phyloP scores from a whole-genome alignment of 805 yeast genomes.

The Teunomyces aglyptinius region DNA sequence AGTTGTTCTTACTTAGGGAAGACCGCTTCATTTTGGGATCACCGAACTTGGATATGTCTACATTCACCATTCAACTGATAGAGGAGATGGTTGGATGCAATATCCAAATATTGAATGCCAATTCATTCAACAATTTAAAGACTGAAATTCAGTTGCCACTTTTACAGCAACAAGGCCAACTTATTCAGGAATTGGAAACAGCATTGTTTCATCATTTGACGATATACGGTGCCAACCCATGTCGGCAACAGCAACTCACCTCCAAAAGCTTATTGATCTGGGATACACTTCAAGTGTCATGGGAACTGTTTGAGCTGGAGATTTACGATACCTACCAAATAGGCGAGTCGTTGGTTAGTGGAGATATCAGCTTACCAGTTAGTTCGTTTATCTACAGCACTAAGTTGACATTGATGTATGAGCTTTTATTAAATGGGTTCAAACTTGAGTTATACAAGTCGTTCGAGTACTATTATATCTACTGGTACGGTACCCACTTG shows the following conservation, averaged over 20 bases:
- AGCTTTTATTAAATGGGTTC: constrained; percentile 69
- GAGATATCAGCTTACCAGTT: constrained; percentile 56
- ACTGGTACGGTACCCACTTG: constrained; percentile 64
- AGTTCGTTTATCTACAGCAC: constrained; percentile 66
- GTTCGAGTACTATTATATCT: constrained; percentile 66
- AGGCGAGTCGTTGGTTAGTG: constrained; percentile 30
- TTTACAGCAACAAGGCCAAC: not conserved
- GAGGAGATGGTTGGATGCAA: constrained; percentile 41
- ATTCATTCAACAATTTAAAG: constrained; percentile 4
- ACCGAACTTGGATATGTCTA: constrained; percentile 6
- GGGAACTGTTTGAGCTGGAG: constrained; percentile 62
- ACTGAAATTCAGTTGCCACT: constrained; percentile 7
- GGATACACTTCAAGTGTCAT: constrained; percentile 78
- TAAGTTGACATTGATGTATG: constrained; percentile 70
- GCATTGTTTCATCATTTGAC: constrained; percentile 35
- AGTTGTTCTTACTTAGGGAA: constrained; percentile 60
- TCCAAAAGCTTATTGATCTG: constrained; percentile 57
- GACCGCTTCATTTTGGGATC: constrained; percentile 59
- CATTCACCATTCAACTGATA: constrained; percentile 35
- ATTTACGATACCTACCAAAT: constrained; percentile 33
- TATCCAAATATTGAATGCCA: constrained; percentile 25
- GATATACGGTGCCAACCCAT: constrained; percentile 54
- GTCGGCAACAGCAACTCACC: constrained; percentile 75
- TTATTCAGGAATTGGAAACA: constrained; percentile 41
- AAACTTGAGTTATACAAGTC: constrained; percentile 70